Base-by-base conservation (phyloP, 371 early-diverging fungal genomes). In the Scutellospora calospora region DNA sequence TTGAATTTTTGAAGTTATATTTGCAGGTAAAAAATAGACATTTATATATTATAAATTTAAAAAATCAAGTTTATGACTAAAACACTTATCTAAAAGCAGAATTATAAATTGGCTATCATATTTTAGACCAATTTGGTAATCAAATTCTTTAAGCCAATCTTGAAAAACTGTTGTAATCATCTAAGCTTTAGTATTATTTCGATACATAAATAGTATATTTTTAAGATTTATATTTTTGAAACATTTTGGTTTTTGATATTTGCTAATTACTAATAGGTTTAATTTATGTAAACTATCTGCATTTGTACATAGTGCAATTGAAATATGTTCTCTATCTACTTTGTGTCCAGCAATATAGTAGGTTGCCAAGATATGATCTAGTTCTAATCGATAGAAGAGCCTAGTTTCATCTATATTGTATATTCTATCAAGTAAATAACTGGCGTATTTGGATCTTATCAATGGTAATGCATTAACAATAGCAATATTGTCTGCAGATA, bases 1-100 rank as follows among this genome's bases (percentile, higher is more conserved):
- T 71, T 85, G 83, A 3, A 81, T 35, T 45, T 69, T 78, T 14
- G 83, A 82, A 4, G 83, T 83, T 0, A 73, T 82, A 62, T 85
- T 83, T 38, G 83, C 1, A 83, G 85, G 0, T 82, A 65, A 38
- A 54, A 76, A 83, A 33, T 77, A n/a, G 0, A 83, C 14, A 5
- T 75, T 25, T 27, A 83, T 79, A 69, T 81, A 80, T 69, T 81
- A 18, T 66, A 69, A 27, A 35, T 29, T 29, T 22, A 35, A 20
- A 38, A 25, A 20, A 31, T 78, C 54, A 16, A 45, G 5, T 5
- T 57, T 55, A 60, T 83, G 81, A 20, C 83, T 80, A 22, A 73
- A 59, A 55, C 77, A 83, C 49, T 83, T 83, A 65, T 83, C 81
- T 9, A 83, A 18, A 27, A 83, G 5, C 6, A 83, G 66, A 45